Evolutionary conservation across 345 rosid genomes (phyloP).

Genomic region (Eucalyptus erythrocorys): DNA sequence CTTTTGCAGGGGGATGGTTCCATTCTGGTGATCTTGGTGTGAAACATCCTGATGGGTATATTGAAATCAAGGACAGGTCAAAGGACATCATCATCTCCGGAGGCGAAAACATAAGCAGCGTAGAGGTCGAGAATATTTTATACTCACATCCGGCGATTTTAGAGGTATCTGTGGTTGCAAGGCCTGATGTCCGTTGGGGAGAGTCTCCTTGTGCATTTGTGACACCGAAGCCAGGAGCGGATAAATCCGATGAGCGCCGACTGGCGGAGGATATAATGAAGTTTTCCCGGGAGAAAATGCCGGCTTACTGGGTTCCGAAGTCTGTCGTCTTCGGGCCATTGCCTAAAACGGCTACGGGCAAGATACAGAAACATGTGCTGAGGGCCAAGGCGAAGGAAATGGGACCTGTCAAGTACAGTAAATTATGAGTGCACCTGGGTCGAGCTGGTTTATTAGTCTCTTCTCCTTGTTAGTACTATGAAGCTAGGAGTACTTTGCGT

Average conservation of each 20-base stretch:
- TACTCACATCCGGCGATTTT: constrained; percentile 67
- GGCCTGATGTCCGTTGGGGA: constrained; percentile 79
- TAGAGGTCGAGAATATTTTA: constrained; percentile 62
- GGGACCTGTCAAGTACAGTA: constrained; percentile 58
- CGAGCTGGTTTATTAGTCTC: background rate
- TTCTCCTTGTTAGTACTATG: background rate
- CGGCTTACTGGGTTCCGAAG: constrained; percentile 84
- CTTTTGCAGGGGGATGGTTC: constrained; percentile 84
- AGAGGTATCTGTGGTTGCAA: constrained; percentile 86
- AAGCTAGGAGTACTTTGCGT: background rate
- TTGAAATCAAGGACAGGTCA: constrained; percentile 81
- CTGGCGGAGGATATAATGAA: constrained; percentile 56
- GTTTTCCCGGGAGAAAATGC: constrained; percentile 58
- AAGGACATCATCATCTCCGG: constrained; percentile 93
- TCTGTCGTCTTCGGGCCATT: constrained; percentile 73
- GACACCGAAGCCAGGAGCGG: constrained; percentile 43
- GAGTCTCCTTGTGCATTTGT: constrained; percentile 89
- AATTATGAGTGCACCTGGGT: constrained; percentile 10
- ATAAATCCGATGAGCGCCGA: constrained; percentile 18
- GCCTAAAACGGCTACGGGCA: constrained; percentile 93
- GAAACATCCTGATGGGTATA: constrained; percentile 77
- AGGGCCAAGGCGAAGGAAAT: constrained; percentile 67
- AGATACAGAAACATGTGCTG: constrained; percentile 79
- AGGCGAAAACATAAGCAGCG: constrained; percentile 89
- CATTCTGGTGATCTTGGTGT: constrained; percentile 86